Evolutionary conservation across 2,329 filamentous ascomycete genomes (phyloP).

Genomic region (Shiraia bambusicola): DNA sequence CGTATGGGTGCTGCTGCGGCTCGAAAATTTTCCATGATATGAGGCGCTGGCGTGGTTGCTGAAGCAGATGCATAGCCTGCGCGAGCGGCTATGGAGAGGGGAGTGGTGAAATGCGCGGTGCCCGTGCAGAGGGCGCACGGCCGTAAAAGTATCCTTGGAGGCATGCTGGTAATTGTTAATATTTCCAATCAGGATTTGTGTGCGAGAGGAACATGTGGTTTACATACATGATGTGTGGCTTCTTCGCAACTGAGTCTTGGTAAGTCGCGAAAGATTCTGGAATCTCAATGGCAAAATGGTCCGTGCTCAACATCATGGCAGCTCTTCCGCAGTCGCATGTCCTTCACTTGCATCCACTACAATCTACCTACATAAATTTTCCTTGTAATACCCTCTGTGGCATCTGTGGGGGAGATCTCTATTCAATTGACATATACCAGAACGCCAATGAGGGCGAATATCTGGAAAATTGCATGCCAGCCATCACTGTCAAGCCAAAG

Average conservation of each 20-base stretch:
- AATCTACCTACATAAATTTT: not conserved
- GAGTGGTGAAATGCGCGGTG: slow-evolving; percentile 24
- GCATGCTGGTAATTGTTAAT: slow-evolving; percentile 31
- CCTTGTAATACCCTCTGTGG: not conserved
- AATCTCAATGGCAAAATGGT: slow-evolving; percentile 22
- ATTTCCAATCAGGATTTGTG: not conserved
- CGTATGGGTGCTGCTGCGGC: slow-evolving; percentile 48
- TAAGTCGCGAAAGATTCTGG: slow-evolving; percentile 30
- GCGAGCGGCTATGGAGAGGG: slow-evolving; percentile 32
- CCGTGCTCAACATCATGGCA: slow-evolving; percentile 23
- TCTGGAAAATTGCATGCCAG: slow-evolving; percentile 23
- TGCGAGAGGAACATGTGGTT: not conserved
- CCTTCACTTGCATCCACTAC: slow-evolving; percentile 5
- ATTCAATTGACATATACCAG: not conserved
- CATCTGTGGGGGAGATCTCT: not conserved
- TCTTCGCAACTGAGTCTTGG: slow-evolving; percentile 25
- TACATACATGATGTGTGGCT: slow-evolving; percentile 32
- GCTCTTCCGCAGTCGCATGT: slow-evolving; percentile 7
- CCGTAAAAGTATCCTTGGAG: slow-evolving; percentile 42
- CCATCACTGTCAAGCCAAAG: slow-evolving; percentile 11
- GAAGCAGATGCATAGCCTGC: slow-evolving; percentile 54
- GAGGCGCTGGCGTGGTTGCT: slow-evolving; percentile 55
- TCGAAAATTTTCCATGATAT: slow-evolving; percentile 52
- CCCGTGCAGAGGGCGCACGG: slow-evolving; percentile 34
- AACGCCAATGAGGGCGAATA: slow-evolving; percentile 31